Evolutionary conservation across 2,329 filamentous ascomycete genomes (phyloP), one percentile per base, ranked within the genome.

Genomic region (Fusarium tanahbumbuense): DNA sequence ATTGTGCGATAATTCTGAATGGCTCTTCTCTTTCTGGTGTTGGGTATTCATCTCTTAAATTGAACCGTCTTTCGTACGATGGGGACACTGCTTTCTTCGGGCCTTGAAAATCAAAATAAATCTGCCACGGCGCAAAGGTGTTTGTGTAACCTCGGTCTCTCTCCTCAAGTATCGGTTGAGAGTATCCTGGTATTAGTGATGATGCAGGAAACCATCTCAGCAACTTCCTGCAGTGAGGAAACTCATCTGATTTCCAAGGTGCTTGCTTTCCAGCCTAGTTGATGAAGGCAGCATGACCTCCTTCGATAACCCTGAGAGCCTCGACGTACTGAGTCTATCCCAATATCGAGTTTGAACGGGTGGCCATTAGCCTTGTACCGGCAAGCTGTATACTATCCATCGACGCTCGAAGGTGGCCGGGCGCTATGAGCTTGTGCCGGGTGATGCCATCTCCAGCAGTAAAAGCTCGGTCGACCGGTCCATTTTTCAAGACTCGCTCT

Each of bases 401-500:
- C 22, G 13, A 34, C 18, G 40, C 15, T 23, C 34, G 11, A 32
- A 15, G 13, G 16, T 22, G 30, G 30, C 18, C 11, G 18, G 3
- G 34, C 7, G 22, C n/a, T 42, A 13, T n/a, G 23, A n/a, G 16
- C 18, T 28, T 28, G 16, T 20, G 9, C 10, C 11, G 34, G 13
- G 15, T 18, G 18, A 53, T 13, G 15, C n/a, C 23, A 15, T 28
- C 25, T n/a, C 23, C 41, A 8, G 23, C 18, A 27, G 22, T 12
- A 42, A 27, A 22, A 45, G 22, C n/a, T 16, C 18, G 12, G 22
- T 15, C n/a, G 20, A 44, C 34, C n/a, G 10, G 30, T 34, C 20
- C 42, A 23, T n/a, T 22, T 30, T 25, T 18, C 47, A n/a, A 25
- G 32, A 20, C 16, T 46, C 68, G 46, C 13, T 68, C 52, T 49